Conservation (phyloP, 1,284 basidiomycete species). For the Ceratorhiza oryzae-sativae region DNA sequence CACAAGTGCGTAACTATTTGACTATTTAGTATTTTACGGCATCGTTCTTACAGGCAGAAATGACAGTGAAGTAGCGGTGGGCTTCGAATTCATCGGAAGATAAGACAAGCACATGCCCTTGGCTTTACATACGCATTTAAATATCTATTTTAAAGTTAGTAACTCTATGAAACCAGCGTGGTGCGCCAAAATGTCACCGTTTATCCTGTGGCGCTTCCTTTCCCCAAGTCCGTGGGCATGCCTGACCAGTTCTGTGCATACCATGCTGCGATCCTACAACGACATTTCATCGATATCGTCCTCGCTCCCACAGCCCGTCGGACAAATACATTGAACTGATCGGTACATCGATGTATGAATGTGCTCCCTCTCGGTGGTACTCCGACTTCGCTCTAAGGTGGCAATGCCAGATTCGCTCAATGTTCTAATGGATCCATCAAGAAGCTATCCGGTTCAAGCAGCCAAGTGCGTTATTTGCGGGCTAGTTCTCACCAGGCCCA, state of each 20-base stretch:
- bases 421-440: neutral
- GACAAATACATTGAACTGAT: neutral
- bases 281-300: neutral
- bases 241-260: neutral
- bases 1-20: too few relatives aligned
- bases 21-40: too few relatives aligned
- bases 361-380: neutral
- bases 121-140: neutral
- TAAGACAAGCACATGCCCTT: neutral
- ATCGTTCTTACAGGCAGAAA: too few relatives aligned
- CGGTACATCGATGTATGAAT: neutral
- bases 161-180: neutral
- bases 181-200: constrained; percentile 8
- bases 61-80: too few relatives aligned
- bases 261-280: neutral
- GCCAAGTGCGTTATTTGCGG: neutral
- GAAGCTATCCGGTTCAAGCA: neutral
- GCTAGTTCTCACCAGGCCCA: neutral
- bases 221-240: neutral
- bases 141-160: neutral
- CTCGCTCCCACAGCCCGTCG: constrained; percentile 1
- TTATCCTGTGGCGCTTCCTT: constrained; percentile 13
- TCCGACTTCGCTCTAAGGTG: neutral
- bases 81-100: neutral
- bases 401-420: neutral